These are phyloP conservation scores for Suillus hirtellus DNA, from an alignment of 768 basidiomycete species.

Conservation along the genomic window DNA sequence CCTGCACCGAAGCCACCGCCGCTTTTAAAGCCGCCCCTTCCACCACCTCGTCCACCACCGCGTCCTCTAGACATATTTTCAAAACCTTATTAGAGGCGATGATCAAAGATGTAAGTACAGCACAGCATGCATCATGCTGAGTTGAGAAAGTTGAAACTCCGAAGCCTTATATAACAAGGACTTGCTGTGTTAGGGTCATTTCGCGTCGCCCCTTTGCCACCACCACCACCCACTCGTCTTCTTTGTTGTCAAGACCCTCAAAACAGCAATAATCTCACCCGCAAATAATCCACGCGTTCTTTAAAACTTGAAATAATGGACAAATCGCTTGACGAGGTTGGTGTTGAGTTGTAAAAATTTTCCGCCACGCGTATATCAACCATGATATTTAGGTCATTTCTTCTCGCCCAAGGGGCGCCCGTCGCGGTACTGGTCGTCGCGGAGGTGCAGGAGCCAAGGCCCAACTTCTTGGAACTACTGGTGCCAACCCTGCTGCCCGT, in stretches of 20 bases:
- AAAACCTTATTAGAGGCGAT: slow-evolving; percentile 11
- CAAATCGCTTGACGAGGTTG: slow-evolving; percentile 81
- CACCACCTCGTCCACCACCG: slow-evolving; percentile 49
- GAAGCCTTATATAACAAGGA: slow-evolving; percentile 26
- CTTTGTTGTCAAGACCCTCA: slow-evolving; percentile 11
- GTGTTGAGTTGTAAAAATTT: slow-evolving; percentile 27
- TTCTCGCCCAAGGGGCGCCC: slow-evolving; percentile 49
- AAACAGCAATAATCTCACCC: not conserved
- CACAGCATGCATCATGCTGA: slow-evolving; percentile 11
- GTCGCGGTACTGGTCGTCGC: slow-evolving; percentile 47
- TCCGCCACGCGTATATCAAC: slow-evolving; percentile 22
- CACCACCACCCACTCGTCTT: slow-evolving; percentile 25
- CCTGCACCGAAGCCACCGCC: slow-evolving; percentile 38
- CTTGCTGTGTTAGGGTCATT: slow-evolving; percentile 6
- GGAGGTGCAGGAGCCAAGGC: slow-evolving; percentile 43
- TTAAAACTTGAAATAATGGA: slow-evolving; percentile 50
- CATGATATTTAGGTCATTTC: slow-evolving; percentile 60
- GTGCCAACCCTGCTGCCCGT: slow-evolving; percentile 48
- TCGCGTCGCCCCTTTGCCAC: slow-evolving; percentile 30
- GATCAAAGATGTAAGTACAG: not conserved
- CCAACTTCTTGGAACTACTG: slow-evolving; percentile 60
- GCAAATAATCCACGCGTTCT: slow-evolving; percentile 5
- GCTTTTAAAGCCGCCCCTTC: slow-evolving; percentile 63
- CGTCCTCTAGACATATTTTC: slow-evolving; percentile 48
- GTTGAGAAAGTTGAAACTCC: slow-evolving; percentile 21